phyloP scores from a whole-genome alignment of 2,329 filamentous ascomycete species.

The Alternaria solani region DNA sequence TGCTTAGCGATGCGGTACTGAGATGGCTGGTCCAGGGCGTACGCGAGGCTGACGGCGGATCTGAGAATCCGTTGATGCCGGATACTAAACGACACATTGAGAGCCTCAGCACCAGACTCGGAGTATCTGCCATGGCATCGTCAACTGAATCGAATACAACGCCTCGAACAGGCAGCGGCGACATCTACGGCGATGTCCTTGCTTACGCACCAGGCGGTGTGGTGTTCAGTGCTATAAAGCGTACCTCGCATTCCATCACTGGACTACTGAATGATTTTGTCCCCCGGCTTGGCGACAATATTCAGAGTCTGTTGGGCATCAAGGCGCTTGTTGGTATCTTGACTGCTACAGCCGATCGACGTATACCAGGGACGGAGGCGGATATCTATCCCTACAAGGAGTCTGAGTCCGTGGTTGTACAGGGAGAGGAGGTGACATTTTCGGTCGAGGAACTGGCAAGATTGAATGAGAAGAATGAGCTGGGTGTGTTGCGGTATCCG shows the following conservation, averaged over 20 bases:
- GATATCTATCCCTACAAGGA: constrained; percentile 37
- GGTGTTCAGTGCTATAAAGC: constrained; percentile 26
- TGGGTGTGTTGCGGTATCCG: constrained; percentile 36
- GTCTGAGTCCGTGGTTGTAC: constrained; percentile 20
- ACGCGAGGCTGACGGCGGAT: constrained; percentile 19
- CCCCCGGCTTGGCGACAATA: constrained; percentile 39
- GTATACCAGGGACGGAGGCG: constrained; percentile 39
- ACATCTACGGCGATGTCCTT: constrained; percentile 43
- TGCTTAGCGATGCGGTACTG: constrained; percentile 43
- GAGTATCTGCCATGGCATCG: background rate
- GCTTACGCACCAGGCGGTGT: constrained; percentile 41
- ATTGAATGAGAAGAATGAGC: constrained; percentile 29
- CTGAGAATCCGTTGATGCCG: constrained; percentile 27
- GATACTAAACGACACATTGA: constrained; percentile 23
- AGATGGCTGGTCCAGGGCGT: constrained; percentile 42
- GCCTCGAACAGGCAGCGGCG: constrained; percentile 39
- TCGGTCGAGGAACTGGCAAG: constrained; percentile 26
- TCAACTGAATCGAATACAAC: background rate
- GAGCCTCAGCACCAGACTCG: constrained; percentile 22
- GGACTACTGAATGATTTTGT: constrained; percentile 29
- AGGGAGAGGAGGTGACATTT: constrained; percentile 14
- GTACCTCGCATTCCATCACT: constrained; percentile 19
- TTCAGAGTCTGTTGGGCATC: constrained; percentile 38
- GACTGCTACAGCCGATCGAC: constrained; percentile 42
- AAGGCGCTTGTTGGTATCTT: constrained; percentile 40